Evolutionary conservation across 768 basidiomycete species (phyloP).

Genomic region (Mycena capillaripes): DNA sequence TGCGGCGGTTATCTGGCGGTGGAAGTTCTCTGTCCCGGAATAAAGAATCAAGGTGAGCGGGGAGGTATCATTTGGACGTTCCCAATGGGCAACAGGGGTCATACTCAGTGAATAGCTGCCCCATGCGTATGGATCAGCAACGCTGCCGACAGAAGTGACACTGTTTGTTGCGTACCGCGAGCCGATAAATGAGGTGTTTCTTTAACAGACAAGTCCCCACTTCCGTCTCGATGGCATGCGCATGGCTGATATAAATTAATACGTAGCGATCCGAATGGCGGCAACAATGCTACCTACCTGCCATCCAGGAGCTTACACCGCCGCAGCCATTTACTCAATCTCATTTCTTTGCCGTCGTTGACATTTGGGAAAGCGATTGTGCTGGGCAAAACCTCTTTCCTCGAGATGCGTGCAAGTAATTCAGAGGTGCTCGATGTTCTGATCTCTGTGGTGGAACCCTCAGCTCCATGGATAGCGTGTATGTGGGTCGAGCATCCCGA

Average conservation of each 20-base stretch:
- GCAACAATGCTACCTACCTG: neutral
- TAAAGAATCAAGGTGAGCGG: slow-evolving; percentile 17
- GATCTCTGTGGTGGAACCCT: slow-evolving; percentile 22
- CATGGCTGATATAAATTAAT: slow-evolving; percentile 1
- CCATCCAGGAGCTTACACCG: slow-evolving; percentile 18
- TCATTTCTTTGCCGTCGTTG: slow-evolving; percentile 11
- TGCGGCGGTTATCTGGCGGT: slow-evolving; percentile 30
- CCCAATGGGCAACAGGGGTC: slow-evolving; percentile 34
- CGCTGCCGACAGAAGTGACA: neutral
- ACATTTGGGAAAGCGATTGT: slow-evolving; percentile 15
- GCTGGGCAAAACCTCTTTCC: slow-evolving; percentile 17
- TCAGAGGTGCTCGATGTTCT: neutral
- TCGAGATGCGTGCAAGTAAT: slow-evolving; percentile 18
- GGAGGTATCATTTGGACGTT: neutral
- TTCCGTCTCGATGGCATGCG: slow-evolving; percentile 25
- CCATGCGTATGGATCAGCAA: neutral
- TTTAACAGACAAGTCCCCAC: slow-evolving; percentile 26
- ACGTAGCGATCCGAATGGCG: neutral
- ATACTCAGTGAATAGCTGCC: slow-evolving; percentile 27
- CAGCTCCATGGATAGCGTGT: slow-evolving; percentile 24
- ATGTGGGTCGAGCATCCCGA: slow-evolving; percentile 4
- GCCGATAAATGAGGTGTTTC: slow-evolving; percentile 16
- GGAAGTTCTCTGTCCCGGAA: slow-evolving; percentile 29
- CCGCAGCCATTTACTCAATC: slow-evolving; percentile 26
- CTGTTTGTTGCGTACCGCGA: slow-evolving; percentile 9